Evolutionary conservation across 1,284 basidiomycete genomes (phyloP).

Genomic region (Chalciporus sp.): DNA sequence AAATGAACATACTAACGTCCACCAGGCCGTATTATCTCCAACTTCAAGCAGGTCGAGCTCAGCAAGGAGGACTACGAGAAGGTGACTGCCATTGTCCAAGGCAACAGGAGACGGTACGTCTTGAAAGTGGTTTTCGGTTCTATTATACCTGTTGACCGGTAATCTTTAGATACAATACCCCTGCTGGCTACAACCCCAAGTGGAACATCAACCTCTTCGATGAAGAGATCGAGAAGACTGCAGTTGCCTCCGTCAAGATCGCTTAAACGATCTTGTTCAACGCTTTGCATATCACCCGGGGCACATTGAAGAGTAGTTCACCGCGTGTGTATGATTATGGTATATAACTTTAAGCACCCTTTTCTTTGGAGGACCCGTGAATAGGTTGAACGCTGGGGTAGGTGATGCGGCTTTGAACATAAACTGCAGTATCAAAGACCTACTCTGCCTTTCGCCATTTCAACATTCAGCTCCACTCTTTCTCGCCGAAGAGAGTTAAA

Average conservation of each 20-base stretch:
- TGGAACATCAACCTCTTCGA: conserved; percentile 76
- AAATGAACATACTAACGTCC: not conserved
- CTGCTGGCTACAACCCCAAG: conserved; percentile 55
- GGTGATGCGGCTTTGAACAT: not conserved
- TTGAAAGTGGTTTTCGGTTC: not conserved
- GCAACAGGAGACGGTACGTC: conserved; percentile 51
- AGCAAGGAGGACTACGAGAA: conserved; percentile 62
- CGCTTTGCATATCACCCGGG: not conserved
- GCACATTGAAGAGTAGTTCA: not conserved
- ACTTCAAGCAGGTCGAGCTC: conserved; percentile 71
- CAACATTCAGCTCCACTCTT: not conserved
- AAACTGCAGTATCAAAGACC: not conserved
- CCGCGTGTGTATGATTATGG: not conserved
- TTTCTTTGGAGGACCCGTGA: not conserved
- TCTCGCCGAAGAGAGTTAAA: not conserved
- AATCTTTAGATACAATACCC: conserved; percentile 59
- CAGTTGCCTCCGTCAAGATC: conserved; percentile 51
- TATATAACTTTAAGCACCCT: not conserved
- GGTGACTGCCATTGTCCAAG: conserved; percentile 56
- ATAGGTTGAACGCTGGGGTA: too few relatives aligned
- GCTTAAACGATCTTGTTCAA: conserved; percentile 12
- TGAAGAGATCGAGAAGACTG: conserved; percentile 59
- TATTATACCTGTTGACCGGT: not conserved
- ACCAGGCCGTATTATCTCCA: conserved; percentile 59
- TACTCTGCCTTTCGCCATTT: not conserved